phyloP scores from a whole-genome alignment of 345 rosid species.

The Pseudoturritis turrita region DNA sequence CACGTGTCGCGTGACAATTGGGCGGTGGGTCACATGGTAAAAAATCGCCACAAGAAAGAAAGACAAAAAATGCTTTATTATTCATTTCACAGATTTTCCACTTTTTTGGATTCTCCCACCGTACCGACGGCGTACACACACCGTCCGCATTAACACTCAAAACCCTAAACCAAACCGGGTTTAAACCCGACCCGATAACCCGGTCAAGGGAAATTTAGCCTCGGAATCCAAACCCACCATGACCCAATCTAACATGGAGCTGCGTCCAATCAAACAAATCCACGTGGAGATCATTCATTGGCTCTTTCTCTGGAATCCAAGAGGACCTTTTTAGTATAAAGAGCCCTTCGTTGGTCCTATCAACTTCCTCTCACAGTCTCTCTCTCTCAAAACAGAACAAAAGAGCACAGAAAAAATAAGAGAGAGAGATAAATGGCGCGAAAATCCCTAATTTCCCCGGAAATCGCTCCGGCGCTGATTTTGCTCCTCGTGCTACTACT shows the following conservation, averaged over 20 bases:
- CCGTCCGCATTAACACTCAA: neutral
- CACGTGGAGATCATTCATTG: constrained; percentile 48
- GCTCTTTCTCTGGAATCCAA: constrained; percentile 66
- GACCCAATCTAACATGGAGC: constrained; percentile 22
- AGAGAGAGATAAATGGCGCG: constrained; percentile 63
- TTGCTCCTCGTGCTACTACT: constrained; percentile 30
- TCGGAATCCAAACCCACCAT: constrained; percentile 35
- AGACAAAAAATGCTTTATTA: neutral
- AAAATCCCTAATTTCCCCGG: constrained; percentile 32
- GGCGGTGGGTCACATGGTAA: constrained; percentile 34
- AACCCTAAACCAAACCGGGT: constrained; percentile 6
- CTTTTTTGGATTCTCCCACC: constrained; percentile 25
- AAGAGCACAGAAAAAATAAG: neutral
- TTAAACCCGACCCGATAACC: constrained; percentile 20
- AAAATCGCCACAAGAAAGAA: neutral
- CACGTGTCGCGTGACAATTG: constrained; percentile 29
- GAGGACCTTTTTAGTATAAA: constrained; percentile 52
- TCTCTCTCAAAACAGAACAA: constrained; percentile 2
- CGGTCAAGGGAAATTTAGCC: constrained; percentile 45
- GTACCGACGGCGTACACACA: constrained; percentile 35
- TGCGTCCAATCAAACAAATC: constrained; percentile 18
- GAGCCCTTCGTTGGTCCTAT: constrained; percentile 14
- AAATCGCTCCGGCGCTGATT: constrained; percentile 21
- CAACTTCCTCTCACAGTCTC: neutral
- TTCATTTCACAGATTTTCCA: constrained; percentile 23